Evolutionary conservation across 495 filamentous ascomycete genomes (phyloP), one percentile per base, ranked within the genome.

Genomic region (Penicillium egyptiacum): DNA sequence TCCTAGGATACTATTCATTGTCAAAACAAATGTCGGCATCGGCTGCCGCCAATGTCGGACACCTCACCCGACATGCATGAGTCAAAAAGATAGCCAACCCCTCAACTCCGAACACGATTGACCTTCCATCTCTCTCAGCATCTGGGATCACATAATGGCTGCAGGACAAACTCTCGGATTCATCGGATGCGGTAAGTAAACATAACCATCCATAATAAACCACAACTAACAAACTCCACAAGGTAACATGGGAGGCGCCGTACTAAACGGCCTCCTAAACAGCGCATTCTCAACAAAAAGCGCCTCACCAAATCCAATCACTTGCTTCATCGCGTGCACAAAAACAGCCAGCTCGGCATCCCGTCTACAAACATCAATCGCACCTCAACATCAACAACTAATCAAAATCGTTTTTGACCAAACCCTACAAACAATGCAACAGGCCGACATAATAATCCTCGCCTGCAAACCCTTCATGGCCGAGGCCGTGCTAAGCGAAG

Each of bases 241-340:
- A 75, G 72, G 72, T 55, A 75, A 73, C 55, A 73, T 75, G 70
- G 72, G 70, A 53, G 69, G 70, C 23, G 69, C 72, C 43, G 72
- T 75, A 33, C 65, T 75, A 2, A 61, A 62, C 47, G 70, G 72
- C 35, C 50, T 75, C 8, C 60, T 75, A 14, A 59, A 66, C 14
- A 57, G 65, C 33, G 70, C 70, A 43, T 72, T 70, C 55, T 31
- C 62, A n/a, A 49, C 22, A 10, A 33, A 42, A 19, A 12, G 3
- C 2, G 14, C 50, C 17, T 17, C 23, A 6, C 26, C 9, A 42
- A 56, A 51, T 11, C 66, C 63, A 20, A 56, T 69, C 3, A 56
- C 61, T 25, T 39, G 42, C 4, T 66, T 73, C 55, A 67, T 72
- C 20, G 63, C 65, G 0, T 67, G 60, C 63, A 75, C 72, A 20